Conservation (phyloP, 768 basidiomycete genomes). For the Hirschioporus abietinus region DNA sequence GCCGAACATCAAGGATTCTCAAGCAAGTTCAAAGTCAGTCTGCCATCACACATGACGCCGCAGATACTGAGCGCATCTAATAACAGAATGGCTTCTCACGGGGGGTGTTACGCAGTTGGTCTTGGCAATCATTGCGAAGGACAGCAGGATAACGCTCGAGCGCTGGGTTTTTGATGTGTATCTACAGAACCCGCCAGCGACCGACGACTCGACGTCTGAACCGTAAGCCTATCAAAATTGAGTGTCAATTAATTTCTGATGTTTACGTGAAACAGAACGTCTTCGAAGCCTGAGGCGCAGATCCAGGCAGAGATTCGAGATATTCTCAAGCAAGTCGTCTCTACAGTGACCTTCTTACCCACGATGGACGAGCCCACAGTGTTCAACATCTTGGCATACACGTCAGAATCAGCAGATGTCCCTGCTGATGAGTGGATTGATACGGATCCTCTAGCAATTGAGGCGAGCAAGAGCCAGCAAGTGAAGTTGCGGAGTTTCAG, state of each 20-base stretch:
- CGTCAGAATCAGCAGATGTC: conserved; percentile 84
- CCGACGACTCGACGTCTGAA: conserved; percentile 32
- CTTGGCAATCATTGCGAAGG: conserved; percentile 93
- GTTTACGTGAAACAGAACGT: conserved; percentile 31
- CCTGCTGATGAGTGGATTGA: conserved; percentile 95
- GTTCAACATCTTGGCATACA: conserved; percentile 97
- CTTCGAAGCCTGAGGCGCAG: conserved; percentile 74
- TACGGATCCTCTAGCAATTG: conserved; percentile 87
- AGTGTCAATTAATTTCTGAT: conserved; percentile 8
- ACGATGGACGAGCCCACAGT: conserved; percentile 92
- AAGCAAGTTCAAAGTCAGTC: conserved; percentile 85
- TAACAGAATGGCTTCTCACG: conserved; percentile 85
- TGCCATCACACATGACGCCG: conserved; percentile 8
- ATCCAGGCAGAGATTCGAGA: conserved; percentile 97
- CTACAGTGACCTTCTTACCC: conserved; percentile 93
- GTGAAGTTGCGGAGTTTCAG: conserved; percentile 95
- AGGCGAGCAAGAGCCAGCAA: conserved; percentile 88
- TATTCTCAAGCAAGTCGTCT: conserved; percentile 97
- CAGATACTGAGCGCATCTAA: not conserved
- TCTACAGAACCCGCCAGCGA: conserved; percentile 57
- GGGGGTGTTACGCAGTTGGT: conserved; percentile 93
- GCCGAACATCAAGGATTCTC: conserved; percentile 57
- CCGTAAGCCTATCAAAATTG: conserved; percentile 36
- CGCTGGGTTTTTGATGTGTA: conserved; percentile 98
- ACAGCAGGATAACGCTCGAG: conserved; percentile 86